phyloP scores from a whole-genome alignment of 2,329 filamentous ascomycete species.

The Ascomycota sp. region DNA sequence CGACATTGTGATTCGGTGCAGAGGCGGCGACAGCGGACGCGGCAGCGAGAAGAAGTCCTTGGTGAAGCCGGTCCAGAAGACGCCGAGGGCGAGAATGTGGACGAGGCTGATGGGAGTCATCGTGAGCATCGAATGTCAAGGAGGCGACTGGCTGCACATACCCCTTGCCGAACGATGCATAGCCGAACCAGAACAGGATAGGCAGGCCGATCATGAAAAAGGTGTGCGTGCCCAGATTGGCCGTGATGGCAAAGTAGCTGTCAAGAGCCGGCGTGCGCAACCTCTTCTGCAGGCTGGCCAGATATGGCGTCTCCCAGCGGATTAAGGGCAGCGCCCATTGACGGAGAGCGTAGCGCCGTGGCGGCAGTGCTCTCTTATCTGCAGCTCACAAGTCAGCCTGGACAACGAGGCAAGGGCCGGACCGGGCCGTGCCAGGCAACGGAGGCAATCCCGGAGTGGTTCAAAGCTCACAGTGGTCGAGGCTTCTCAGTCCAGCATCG shows the following conservation, averaged over 20 bases:
- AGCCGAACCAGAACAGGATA: constrained; percentile 90
- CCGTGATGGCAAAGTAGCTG: constrained; percentile 89
- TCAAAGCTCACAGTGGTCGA: constrained; percentile 46
- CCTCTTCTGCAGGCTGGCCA: constrained; percentile 63
- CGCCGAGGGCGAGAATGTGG: constrained; percentile 54
- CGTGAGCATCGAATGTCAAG: not conserved
- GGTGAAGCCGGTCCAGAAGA: constrained; percentile 76
- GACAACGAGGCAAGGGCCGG: too few species aligned
- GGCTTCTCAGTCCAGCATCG: constrained; percentile 59
- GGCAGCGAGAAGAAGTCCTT: constrained; percentile 90
- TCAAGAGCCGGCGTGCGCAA: constrained; percentile 69
- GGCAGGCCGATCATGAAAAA: constrained; percentile 96
- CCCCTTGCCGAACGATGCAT: constrained; percentile 67
- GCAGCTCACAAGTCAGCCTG: constrained; percentile 1
- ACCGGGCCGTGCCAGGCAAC: too few species aligned
- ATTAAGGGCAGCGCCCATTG: constrained; percentile 66
- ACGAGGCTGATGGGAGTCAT: constrained; percentile 28
- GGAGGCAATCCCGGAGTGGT: too few species aligned
- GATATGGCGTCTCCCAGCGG: constrained; percentile 84
- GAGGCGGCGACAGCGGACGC: constrained; percentile 70
- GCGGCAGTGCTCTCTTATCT: constrained; percentile 67
- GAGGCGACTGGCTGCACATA: constrained; percentile 22
- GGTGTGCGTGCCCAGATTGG: constrained; percentile 90
- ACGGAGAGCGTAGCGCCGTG: constrained; percentile 73
- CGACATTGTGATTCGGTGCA: constrained; percentile 92